phyloP scores from a whole-genome alignment of 1,284 basidiomycete species.

The Stygiomarasmius scandens region DNA sequence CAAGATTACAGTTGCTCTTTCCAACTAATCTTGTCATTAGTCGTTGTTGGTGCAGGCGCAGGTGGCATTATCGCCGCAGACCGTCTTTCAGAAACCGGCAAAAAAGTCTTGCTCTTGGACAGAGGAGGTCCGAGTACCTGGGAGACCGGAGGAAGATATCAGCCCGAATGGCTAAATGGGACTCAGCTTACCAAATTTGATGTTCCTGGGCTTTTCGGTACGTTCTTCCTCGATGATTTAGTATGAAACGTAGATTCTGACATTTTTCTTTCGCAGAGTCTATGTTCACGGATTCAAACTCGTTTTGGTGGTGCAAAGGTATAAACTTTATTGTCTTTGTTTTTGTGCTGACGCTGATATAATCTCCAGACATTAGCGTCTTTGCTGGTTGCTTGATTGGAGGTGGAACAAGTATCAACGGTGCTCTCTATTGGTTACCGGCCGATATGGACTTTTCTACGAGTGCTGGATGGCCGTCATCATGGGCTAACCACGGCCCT shows the following conservation, averaged over 20 bases:
- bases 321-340: neutral
- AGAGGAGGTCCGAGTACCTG: conserved; percentile 65
- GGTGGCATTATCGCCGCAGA: conserved; percentile 48
- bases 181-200: conserved; percentile 64
- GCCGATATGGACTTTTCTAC: conserved; percentile 54
- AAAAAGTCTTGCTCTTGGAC: conserved; percentile 63
- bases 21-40: conserved; percentile 40
- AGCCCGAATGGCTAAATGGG: conserved; percentile 53
- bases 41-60: conserved; percentile 25
- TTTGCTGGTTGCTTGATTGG: conserved; percentile 68
- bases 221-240: conserved; percentile 4
- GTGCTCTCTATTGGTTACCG: conserved; percentile 64
- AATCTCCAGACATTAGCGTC: conserved; percentile 49
- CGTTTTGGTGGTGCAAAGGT: conserved; percentile 69
- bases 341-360: neutral
- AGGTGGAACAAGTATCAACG: conserved; percentile 66
- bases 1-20: conserved; percentile 19
- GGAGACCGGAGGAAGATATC: conserved; percentile 61
- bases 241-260: neutral
- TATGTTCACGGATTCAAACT: conserved; percentile 59
- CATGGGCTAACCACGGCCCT: conserved; percentile 52
- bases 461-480: conserved; percentile 53
- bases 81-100: conserved; percentile 60
- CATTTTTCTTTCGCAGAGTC: conserved; percentile 38
- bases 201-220: conserved; percentile 59